Base-by-base conservation (phyloP, 1,284 basidiomycete genomes). In the Malassezia japonica region DNA sequence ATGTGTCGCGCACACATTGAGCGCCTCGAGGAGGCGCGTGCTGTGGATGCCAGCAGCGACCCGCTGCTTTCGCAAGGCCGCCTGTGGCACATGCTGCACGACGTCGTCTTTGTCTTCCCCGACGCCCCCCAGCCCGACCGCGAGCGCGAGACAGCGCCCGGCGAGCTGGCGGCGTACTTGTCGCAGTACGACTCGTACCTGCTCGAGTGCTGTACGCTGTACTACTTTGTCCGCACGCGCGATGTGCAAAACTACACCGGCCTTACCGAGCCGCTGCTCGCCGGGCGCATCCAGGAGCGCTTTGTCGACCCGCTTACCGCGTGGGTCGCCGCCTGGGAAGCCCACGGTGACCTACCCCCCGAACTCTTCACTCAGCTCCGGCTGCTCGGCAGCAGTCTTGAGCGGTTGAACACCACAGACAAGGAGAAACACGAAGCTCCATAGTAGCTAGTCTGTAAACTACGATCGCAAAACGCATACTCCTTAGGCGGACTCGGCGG, bases 161-260 rank as follows among this genome's bases (percentile, higher is more conserved):
- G 31, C 10, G 28, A 18, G 20, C 36, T 54, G 9, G 46, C 25
- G 12, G 15, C 33, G 18, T 48, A 27, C 32, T n/a, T 54, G 16
- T 23, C 23, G 16, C 40, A 44, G 28, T 27, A 48, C 34, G 21
- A 21, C 16, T 28, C 42, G 18, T 54, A 54, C 29, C 24, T 54
- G n/a, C 27, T 39, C 21, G 51, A 54, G 27, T 54, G 51, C 21
- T 48, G 39, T 39, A 41, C 41, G 20, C 38, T 54, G 34, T 54
- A 48, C 33, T 54, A 54, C 28, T 54, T 29, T 38, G 28, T 54
- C 4, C 15, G 15, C 10, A 39, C 37, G 12, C 40, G 51, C 20
- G 50, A 52, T 20, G n/a, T 20, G 27, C 50, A 47, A 20, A 35
- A 41, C 28, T 41, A 41, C 44, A 46, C 50, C 18, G 43, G 45